Evolutionary conservation across 78 protist genomes (phyloP).

Genomic region (slime mould (Dictyostelium discoideum)): dicty_2.7 NC_007088.5:3881001-3881500

Average conservation of each 20-base stretch:
- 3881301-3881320: too few relatives aligned
- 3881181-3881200: not conserved
- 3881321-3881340: too few relatives aligned
- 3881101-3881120: not conserved
- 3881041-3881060: not conserved
- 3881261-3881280: too few relatives aligned
- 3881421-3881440: not conserved
- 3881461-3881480: not conserved
- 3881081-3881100: too few relatives aligned
- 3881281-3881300: too few relatives aligned
- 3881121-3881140: too few relatives aligned
- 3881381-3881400: slow-evolving; percentile 54
- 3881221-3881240: too few relatives aligned
- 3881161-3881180: too few relatives aligned
- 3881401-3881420: slow-evolving; percentile 23
- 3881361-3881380: slow-evolving; percentile 1
- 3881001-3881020: not conserved
- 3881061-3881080: too few relatives aligned
- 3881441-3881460: not conserved
- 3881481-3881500: slow-evolving; percentile 70
- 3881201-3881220: not conserved
- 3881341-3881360: not conserved
- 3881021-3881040: not conserved
- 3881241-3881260: too few relatives aligned
- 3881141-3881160: too few relatives aligned